Conservation (phyloP, 352 stramenopile species). For the Phytophthora megakarya region DNA sequence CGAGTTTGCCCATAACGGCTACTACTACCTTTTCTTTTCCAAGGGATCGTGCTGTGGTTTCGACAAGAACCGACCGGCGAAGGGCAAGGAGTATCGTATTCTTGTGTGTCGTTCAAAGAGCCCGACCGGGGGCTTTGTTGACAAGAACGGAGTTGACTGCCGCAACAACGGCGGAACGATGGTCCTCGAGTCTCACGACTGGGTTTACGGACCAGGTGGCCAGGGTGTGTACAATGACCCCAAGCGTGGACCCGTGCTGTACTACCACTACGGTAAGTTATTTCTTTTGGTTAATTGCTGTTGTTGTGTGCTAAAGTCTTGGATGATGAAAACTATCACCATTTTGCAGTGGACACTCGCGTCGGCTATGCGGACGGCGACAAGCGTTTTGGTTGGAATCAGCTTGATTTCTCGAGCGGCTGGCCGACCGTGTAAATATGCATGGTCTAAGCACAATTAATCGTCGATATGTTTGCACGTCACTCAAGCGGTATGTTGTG, state of each 20-base stretch:
- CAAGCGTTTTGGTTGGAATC: conserved; percentile 62
- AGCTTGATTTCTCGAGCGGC: conserved; percentile 50
- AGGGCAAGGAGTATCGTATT: conserved; percentile 59
- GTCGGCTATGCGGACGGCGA: conserved; percentile 51
- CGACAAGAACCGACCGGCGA: conserved; percentile 33
- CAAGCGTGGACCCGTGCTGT: conserved; percentile 45
- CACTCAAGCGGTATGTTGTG: too few relatives aligned
- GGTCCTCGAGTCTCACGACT: conserved; percentile 49
- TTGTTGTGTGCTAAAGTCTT: conserved; percentile 1
- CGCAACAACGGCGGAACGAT: conserved; percentile 47
- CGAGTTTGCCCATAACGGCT: conserved; percentile 43
- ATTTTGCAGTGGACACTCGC: conserved; percentile 44
- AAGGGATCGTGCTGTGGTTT: conserved; percentile 46
- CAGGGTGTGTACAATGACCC: conserved; percentile 55
- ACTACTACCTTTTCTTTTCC: conserved; percentile 57
- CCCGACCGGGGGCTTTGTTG: conserved; percentile 42
- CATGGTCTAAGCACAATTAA: neutral
- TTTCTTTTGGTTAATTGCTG: neutral
- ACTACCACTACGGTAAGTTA: conserved; percentile 60
- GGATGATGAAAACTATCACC: neutral
- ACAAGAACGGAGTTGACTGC: conserved; percentile 40
- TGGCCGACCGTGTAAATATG: conserved; percentile 44
- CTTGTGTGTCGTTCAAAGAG: conserved; percentile 46
- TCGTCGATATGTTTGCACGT: neutral
- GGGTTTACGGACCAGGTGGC: conserved; percentile 51